Evolutionary conservation across 768 basidiomycete species (phyloP), one percentile per base, ranked within the genome.

Genomic region (Chalciporus chontae): DNA sequence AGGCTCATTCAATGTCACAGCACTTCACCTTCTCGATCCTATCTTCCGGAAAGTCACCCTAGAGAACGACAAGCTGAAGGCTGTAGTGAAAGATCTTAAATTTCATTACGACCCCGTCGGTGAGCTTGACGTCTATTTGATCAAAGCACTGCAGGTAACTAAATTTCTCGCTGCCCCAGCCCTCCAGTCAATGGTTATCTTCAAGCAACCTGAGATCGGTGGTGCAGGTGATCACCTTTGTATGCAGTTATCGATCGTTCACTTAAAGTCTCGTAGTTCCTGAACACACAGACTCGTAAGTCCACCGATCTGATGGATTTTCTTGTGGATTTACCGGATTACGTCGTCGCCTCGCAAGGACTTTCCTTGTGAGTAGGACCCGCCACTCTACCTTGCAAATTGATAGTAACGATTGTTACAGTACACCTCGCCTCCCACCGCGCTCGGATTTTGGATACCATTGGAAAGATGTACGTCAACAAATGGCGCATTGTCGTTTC

Each of bases 361-460:
- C 88, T 0, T 91, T 89, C 57, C 75, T 90, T 51, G 87, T 88
- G 57, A 59, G 80, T 60, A 43, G 23, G 15, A 11, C 15, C 39
- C 41, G 46, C 31, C 32, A 4, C 49, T 17, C 27, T 19, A 23
- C 36, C 24, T 36, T 23, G 45, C 29, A 54, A 9, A 17, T 41
- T n/a, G 29, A 45, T 45, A 26, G 19, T 52, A 24, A 61, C 23
- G 6, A 38, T 10, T 41, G 11, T 26, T 70, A 38, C 65, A 98
- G 83, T 97, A 95, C 69, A 96, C 94, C 8, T 75, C 88, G 36
- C 96, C 96, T 10, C 90, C 90, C 0, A 84, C 83, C 8, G 96
- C 96, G 0, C 78, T 98, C 18, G 96, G 96, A 2, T 91, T 94
- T 65, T 99, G 96, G 96, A 89, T 98, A 50, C 90, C 95, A 0